Evolutionary conservation across 2,329 filamentous ascomycete genomes (phyloP).

Genomic region (Fusarium domesticum): DNA sequence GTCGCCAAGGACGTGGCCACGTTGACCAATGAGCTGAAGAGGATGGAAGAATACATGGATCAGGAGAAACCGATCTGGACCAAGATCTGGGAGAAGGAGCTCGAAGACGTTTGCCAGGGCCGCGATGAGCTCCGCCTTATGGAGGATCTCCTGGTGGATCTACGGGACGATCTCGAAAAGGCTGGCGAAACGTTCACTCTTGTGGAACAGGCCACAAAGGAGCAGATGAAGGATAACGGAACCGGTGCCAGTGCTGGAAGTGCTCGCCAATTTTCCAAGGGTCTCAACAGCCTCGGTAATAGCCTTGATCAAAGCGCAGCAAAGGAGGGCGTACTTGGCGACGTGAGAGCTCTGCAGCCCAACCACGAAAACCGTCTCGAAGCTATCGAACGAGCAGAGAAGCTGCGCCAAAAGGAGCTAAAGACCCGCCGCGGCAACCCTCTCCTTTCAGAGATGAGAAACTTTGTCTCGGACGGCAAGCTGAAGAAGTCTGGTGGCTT

Average conservation of each 20-base stretch:
- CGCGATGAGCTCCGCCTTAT: slow-evolving; percentile 92
- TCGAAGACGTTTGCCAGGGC: slow-evolving; percentile 94
- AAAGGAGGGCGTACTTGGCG: slow-evolving; percentile 87
- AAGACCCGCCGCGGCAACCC: slow-evolving; percentile 70
- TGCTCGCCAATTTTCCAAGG: slow-evolving; percentile 55
- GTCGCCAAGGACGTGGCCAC: slow-evolving; percentile 84
- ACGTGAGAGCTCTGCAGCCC: slow-evolving; percentile 87
- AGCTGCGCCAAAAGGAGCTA: slow-evolving; percentile 83
- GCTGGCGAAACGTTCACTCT: slow-evolving; percentile 89
- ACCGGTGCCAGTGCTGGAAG: slow-evolving; percentile 49
- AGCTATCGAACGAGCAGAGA: slow-evolving; percentile 96
- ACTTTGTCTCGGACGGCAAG: slow-evolving; percentile 84
- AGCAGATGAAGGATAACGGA: slow-evolving; percentile 79
- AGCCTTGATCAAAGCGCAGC: slow-evolving; percentile 70
- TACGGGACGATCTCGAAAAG: slow-evolving; percentile 94
- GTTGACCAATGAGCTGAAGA: slow-evolving; percentile 83
- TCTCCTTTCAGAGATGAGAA: slow-evolving; percentile 79
- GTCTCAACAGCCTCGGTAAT: slow-evolving; percentile 52
- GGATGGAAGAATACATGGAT: slow-evolving; percentile 88
- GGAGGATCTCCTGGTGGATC: slow-evolving; percentile 88
- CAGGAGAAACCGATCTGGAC: slow-evolving; percentile 96
- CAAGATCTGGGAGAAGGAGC: slow-evolving; percentile 98
- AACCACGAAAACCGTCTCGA: slow-evolving; percentile 93
- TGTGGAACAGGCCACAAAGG: slow-evolving; percentile 96
- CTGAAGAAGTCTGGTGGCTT: slow-evolving; percentile 95